Evolutionary conservation across 345 rosid genomes (phyloP), one percentile per base, ranked within the genome.

Genomic region (Anacardium occidentale): DNA sequence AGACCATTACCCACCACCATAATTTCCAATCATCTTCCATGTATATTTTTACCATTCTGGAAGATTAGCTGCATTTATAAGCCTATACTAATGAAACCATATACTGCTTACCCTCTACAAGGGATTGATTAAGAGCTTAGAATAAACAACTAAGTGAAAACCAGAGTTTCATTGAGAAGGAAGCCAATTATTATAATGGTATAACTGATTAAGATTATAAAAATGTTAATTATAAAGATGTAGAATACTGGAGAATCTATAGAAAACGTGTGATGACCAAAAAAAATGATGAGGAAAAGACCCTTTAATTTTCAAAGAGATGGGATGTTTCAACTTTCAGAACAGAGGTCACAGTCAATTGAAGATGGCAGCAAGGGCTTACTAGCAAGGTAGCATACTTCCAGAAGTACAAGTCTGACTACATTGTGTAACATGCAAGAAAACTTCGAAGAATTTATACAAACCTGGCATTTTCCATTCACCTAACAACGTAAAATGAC

Each of bases 401-500:
- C 69, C 61, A 62, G 64, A 54, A 54, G 68, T 22, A 64, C 68
- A 56, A 4, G 44, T 62, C 60, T 53, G 34, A 45, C 69, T 56
- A 42, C 65, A 59, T 86, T 86, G 80, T 83, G 86, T 88, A 83
- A 65, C 64, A 78, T 81, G 80, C 69, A 88, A 88, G 92, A 74
- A 75, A 88, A 60, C 77, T 74, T 22, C 10, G 61, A 54, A 62
- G 51, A 56, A 61, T 37, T 37, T 37, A 7, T 51, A 44, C 20
- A 67, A 20, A 3, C 11, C 42, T 21, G 63, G 52, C 64, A 47
- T 20, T 64, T 66, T 83, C 71, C 81, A 50, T 64, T 79, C 79
- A 88, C 88, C 88, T 86, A 88, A 84, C 88, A 2, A 44, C 20
- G 29, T 75, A 84, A 74, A 88, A 80, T 20, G 92, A 88, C 89